Conservation (phyloP, 2,329 filamentous ascomycete species). For the Clarireedia paspali region DNA sequence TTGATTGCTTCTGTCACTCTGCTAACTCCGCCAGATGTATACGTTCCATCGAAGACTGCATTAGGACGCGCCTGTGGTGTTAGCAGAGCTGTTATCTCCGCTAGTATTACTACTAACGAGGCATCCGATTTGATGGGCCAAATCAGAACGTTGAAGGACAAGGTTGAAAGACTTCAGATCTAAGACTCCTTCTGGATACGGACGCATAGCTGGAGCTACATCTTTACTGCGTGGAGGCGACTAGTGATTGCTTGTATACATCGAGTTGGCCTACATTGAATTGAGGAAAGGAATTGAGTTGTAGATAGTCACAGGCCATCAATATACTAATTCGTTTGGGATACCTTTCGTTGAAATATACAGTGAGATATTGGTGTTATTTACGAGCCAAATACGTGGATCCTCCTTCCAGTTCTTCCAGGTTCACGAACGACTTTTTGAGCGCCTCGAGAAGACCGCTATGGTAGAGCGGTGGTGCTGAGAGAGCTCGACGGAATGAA, state of each 20-base stretch:
- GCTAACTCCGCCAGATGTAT: conserved; percentile 41
- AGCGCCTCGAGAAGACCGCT: no score
- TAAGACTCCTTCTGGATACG: conserved; percentile 37
- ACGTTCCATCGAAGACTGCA: conserved; percentile 70
- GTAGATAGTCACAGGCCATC: neutral
- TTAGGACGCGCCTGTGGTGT: conserved; percentile 88
- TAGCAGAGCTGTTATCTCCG: conserved; percentile 76
- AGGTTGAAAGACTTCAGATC: conserved; percentile 93
- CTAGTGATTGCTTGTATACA: neutral
- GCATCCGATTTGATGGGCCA: conserved; percentile 78
- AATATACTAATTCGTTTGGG: neutral
- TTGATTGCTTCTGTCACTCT: no score
- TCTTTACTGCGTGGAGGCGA: conserved; percentile 7
- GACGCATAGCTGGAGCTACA: conserved; percentile 4
- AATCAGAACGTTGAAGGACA: conserved; percentile 85
- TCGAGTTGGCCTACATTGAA: neutral
- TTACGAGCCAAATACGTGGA: no score
- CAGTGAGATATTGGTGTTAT: no score
- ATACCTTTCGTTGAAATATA: no score
- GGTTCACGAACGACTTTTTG: no score
- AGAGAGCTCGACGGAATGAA: no score
- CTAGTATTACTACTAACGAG: conserved; percentile 87
- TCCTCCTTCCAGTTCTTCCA: no score
- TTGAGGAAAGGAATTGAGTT: neutral
- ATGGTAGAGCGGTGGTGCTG: no score